phyloP scores from a whole-genome alignment of 371 early-diverging fungal species.

The Mucor mucedo region DNA sequence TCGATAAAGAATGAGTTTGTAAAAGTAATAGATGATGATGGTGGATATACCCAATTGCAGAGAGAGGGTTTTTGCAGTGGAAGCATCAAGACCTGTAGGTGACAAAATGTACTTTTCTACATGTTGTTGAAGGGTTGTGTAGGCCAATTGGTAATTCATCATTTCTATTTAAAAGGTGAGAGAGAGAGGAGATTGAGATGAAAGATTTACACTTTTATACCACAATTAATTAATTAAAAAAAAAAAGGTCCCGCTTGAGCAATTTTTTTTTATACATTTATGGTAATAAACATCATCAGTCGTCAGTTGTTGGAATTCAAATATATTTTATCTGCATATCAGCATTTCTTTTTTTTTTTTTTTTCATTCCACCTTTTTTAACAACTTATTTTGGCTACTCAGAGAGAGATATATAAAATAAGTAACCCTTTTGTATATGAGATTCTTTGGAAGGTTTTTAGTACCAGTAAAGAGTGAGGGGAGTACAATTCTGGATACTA shows the following conservation, averaged over 20 bases:
- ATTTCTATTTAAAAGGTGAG: background rate
- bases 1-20: conserved; percentile 44
- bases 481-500: too few species aligned
- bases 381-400: too few species aligned
- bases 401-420: too few species aligned
- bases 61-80: conserved; percentile 9
- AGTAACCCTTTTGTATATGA: too few species aligned
- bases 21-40: conserved; percentile 20
- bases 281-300: conserved; percentile 11
- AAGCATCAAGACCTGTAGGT: conserved; percentile 6
- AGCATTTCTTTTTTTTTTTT: background rate
- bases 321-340: background rate
- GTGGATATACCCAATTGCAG: conserved; percentile 23
- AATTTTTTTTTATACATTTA: background rate
- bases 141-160: conserved; percentile 12
- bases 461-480: too few species aligned
- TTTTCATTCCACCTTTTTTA: background rate
- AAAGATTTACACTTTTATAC: background rate
- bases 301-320: background rate
- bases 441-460: too few species aligned
- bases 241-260: background rate
- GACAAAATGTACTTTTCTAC: conserved; percentile 10
- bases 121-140: conserved; percentile 14
- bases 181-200: background rate
- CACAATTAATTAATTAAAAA: background rate